Evolutionary conservation across 176 grass and related monocot species (phyloP).

Genomic region (Oryza glaberrima): DNA sequence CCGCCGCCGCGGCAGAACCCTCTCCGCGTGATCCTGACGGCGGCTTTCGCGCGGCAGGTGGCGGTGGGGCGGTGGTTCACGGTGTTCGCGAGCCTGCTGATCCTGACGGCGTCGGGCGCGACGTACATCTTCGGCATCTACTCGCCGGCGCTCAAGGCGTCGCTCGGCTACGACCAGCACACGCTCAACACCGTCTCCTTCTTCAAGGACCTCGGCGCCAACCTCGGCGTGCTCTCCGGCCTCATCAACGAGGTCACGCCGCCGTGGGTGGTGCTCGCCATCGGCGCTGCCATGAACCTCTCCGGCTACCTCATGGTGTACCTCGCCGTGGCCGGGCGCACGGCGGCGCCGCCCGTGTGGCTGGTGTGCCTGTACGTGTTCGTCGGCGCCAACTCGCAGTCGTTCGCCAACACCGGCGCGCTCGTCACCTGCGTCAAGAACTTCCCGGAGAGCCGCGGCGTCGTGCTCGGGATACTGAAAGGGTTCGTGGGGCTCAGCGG

Average conservation of each 20-base stretch:
- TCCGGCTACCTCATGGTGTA: constrained; percentile 81
- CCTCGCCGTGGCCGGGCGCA: constrained; percentile 56
- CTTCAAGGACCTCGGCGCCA: constrained; percentile 86
- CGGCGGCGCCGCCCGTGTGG: constrained; percentile 39
- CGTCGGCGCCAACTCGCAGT: constrained; percentile 57
- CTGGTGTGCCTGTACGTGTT: constrained; percentile 65
- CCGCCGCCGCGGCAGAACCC: background rate
- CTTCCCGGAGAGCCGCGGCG: constrained; percentile 63
- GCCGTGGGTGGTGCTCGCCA: constrained; percentile 68
- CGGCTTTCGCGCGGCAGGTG: constrained; percentile 60
- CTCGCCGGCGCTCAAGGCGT: constrained; percentile 58
- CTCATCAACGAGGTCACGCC: constrained; percentile 79
- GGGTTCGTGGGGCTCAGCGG: constrained; percentile 83
- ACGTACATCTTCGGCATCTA: constrained; percentile 89
- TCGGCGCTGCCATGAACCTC: constrained; percentile 76
- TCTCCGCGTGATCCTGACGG: constrained; percentile 40
- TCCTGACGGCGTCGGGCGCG: constrained; percentile 75
- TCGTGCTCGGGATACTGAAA: constrained; percentile 75
- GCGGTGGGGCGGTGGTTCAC: constrained; percentile 78
- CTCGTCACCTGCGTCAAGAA: constrained; percentile 53
- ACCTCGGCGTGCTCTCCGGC: constrained; percentile 69
- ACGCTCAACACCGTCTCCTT: constrained; percentile 86
- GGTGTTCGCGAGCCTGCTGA: constrained; percentile 76
- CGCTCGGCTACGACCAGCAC: constrained; percentile 79
- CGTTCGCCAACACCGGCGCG: constrained; percentile 50